Conservation (phyloP, 331 rosid genomes). For the Pyrus hybrid region DNA sequence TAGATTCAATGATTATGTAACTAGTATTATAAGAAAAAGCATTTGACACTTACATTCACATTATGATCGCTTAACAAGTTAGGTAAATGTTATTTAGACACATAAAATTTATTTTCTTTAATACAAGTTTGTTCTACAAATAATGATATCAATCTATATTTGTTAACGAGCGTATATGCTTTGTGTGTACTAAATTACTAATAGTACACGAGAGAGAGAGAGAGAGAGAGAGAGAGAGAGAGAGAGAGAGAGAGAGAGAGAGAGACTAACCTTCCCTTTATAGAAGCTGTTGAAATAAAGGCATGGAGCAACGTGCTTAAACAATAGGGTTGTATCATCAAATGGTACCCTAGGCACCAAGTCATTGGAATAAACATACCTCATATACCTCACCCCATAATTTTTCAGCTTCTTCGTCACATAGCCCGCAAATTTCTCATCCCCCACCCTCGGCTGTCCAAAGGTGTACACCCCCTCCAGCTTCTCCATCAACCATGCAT, state of each 20-base stretch:
- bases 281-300: slow-evolving; percentile 56
- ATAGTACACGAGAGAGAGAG: background rate
- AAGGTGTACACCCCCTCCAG: slow-evolving; percentile 66
- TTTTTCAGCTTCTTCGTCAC: slow-evolving; percentile 28
- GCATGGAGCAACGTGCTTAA: slow-evolving; percentile 55
- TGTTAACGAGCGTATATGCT: too few relatives aligned
- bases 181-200: background rate
- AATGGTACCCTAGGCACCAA: slow-evolving; percentile 59
- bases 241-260: background rate
- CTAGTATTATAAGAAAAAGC: too few relatives aligned
- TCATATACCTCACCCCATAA: slow-evolving; percentile 40
- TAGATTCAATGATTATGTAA: too few relatives aligned
- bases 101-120: too few relatives aligned
- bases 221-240: too few relatives aligned
- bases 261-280: slow-evolving; percentile 35
- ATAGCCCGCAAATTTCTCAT: slow-evolving; percentile 40
- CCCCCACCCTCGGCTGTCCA: slow-evolving; percentile 78
- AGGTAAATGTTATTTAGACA: too few relatives aligned
- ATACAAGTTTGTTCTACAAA: too few relatives aligned
- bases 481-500: slow-evolving; percentile 34
- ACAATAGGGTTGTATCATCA: slow-evolving; percentile 46
- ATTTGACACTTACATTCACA: too few relatives aligned
- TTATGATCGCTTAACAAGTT: too few relatives aligned
- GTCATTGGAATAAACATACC: slow-evolving; percentile 55
- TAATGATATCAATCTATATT: too few relatives aligned